phyloP scores from a whole-genome alignment of 169 alveolate species.

The Cardiosporidium cionae region DNA sequence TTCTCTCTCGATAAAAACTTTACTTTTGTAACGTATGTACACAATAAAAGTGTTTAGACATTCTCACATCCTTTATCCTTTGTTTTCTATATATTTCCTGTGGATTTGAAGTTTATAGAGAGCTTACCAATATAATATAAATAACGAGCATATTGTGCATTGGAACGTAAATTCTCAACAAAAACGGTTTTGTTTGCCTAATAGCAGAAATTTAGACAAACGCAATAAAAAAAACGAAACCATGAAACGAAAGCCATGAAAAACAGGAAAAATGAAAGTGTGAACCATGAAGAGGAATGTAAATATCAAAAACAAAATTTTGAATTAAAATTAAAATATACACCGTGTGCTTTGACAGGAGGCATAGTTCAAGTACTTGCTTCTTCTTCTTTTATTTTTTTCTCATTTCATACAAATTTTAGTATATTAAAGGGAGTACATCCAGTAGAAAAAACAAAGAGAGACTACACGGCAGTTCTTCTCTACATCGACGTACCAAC shows the following conservation, averaged over 20 bases:
- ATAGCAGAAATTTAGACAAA: not conserved
- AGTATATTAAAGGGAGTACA: not conserved
- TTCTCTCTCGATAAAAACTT: no score
- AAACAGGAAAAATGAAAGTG: not conserved
- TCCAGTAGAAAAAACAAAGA: not conserved
- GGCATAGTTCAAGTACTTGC: no score
- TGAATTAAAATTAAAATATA: not conserved
- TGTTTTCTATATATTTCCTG: no score
- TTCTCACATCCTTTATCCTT: no score
- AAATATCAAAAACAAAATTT: not conserved
- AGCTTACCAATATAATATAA: constrained; percentile 78
- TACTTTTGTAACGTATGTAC: no score
- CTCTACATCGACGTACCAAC: constrained; percentile 6
- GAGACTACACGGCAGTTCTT: no score
- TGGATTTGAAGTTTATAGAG: no score
- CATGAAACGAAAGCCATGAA: not conserved
- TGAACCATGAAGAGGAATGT: not conserved
- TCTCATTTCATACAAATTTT: no score
- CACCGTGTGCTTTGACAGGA: no score
- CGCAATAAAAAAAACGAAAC: not conserved
- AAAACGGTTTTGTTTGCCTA: constrained; percentile 47
- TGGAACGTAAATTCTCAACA: constrained; percentile 79
- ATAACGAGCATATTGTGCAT: constrained; percentile 87
- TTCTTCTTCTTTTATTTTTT: no score
- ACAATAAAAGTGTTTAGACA: no score